These are phyloP conservation scores for Solanum hybrid DNA, from an alignment of 305 asterid species.

Conservation along the genomic window DNA sequence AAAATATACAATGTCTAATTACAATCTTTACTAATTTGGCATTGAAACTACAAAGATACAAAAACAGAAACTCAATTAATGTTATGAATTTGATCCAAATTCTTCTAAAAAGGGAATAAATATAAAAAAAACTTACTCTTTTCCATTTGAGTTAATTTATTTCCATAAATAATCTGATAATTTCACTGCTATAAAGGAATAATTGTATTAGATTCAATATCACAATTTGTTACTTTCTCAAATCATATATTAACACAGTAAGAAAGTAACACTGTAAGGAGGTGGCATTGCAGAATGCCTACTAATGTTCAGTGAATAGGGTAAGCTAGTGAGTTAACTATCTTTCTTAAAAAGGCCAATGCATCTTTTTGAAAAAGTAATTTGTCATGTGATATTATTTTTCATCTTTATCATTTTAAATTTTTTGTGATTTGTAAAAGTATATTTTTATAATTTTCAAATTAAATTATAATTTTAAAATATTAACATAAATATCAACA, in stretches of 20 bases:
- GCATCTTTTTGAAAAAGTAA: constrained; percentile 26
- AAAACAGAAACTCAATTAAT: background rate
- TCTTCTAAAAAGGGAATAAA: background rate
- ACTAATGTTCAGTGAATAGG: background rate
- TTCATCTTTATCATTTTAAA: constrained; percentile 20
- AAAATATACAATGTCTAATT: background rate
- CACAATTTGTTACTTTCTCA: background rate
- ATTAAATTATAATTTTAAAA: too few relatives aligned
- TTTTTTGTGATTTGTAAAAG: background rate
- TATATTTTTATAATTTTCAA: too few relatives aligned
- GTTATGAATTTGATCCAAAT: background rate
- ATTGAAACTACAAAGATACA: background rate
- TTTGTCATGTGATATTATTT: constrained; percentile 21
- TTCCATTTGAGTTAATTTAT: background rate
- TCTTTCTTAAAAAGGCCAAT: background rate
- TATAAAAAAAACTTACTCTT: too few relatives aligned
- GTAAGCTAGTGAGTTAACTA: background rate
- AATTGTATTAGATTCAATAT: too few relatives aligned
- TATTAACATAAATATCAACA: too few relatives aligned
- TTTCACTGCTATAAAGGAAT: background rate
- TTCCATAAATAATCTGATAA: background rate
- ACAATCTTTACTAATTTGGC: background rate
- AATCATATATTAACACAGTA: too few relatives aligned
- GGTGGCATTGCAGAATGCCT: too few relatives aligned
- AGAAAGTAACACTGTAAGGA: too few relatives aligned